Evolutionary conservation across 345 rosid genomes (phyloP), one percentile per base, ranked within the genome.

Genomic region (Syzygium oleosum): DNA sequence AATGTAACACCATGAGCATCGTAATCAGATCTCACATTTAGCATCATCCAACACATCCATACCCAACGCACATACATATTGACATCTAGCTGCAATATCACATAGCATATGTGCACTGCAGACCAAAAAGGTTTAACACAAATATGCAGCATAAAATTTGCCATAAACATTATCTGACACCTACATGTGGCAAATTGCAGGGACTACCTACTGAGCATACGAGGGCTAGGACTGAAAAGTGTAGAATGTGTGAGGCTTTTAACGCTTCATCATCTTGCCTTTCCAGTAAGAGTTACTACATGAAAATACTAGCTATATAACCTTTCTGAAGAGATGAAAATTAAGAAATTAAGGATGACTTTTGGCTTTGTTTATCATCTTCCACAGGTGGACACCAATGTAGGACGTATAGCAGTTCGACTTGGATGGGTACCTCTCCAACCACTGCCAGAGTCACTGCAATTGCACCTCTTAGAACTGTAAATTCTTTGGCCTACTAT

Each of bases 381-480:
- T 52, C 52, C 84, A 87, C 93, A 97, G 99, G 99, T 97, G 84
- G 99, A 96, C 91, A 97, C 99, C 6, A 96, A 97, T 89, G 99
- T 97, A 31, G 99, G 99, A 88, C 95, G 98, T 55, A 97, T 97
- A 88, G 99, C 99, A 13, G 99, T 97, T 89, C 92, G 99, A 89
- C 89, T 97, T 85, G 99, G 99, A 90, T 97, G 99, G 99, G 99
- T 96, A 80, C 99, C 99, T 55, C 93, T 97, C 68, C 96, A 94
- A 90, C 98, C 99, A 15, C 91, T 97, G 88, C 99, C 99, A 27
- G 99, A 96, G 85, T 93, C 98, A 88, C 97, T 97, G 85, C 99
- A 97, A 89, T 86, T 97, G 87, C 99, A 97, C 89, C 97, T 96
- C 43, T 90, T 97, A 58, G 99, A 97, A 92, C 90, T 96, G 99